Percentiles rank a stretch among this genome's conserved stretches.
phyloP scores from a whole-genome alignment of 1,284 basidiomycete species.

The Irpex lacteus region DNA sequence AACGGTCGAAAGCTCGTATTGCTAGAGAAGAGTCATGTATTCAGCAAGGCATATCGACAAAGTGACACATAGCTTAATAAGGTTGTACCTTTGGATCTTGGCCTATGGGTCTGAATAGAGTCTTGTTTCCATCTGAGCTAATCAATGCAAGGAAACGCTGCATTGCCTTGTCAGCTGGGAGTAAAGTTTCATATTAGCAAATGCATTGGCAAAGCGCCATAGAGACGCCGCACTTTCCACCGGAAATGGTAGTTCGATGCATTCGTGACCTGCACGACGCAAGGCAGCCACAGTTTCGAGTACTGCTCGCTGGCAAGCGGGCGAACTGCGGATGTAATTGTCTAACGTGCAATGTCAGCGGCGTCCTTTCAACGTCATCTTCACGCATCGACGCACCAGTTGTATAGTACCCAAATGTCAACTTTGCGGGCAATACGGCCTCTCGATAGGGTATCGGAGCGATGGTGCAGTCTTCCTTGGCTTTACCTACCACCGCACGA shows the following conservation, averaged over 20 bases:
- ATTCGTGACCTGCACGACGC: conserved; percentile 71
- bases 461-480: conserved; percentile 37
- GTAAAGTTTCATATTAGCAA: not conserved
- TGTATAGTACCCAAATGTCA: conserved; percentile 73
- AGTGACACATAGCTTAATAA: conserved; percentile 5
- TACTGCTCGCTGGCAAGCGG: conserved; percentile 78
- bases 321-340: conserved; percentile 66
- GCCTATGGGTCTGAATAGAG: conserved; percentile 62
- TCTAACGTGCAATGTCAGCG: conserved; percentile 39
- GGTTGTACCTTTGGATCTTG: conserved; percentile 61
- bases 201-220: not conserved
- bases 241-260: conserved; percentile 60
- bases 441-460: conserved; percentile 63
- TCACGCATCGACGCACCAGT: conserved; percentile 39
- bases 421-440: conserved; percentile 48
- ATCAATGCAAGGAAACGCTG: conserved; percentile 68
- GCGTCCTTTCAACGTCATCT: conserved; percentile 2
- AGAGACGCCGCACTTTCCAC: conserved; percentile 36
- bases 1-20: conserved; percentile 53
- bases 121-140: conserved; percentile 77
- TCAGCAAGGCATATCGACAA: not conserved
- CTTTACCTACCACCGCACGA: conserved; percentile 51
- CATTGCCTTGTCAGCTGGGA: conserved; percentile 37
- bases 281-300: conserved; percentile 73
- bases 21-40: conserved; percentile 31